Percentiles rank a stretch among this genome's conserved stretches.
Evolutionary conservation across 2,329 filamentous ascomycete species (phyloP).

Genomic region (Botrytis pseudocinerea): DNA sequence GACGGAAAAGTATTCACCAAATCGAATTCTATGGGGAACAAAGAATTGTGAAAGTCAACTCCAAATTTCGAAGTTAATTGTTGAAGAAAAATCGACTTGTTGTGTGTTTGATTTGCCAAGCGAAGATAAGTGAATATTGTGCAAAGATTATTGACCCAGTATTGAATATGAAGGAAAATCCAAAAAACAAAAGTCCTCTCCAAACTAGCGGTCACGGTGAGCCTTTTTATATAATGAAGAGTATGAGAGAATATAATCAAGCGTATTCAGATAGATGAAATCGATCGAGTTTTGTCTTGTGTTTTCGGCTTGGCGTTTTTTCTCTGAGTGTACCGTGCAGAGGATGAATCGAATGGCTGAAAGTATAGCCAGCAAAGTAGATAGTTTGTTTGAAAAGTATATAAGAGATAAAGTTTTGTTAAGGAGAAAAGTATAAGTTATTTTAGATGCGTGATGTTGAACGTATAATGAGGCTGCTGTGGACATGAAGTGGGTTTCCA

Average conservation of each 20-base stretch:
- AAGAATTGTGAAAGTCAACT: neutral
- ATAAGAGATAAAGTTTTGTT: neutral
- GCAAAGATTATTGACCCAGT: neutral
- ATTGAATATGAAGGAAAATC: neutral
- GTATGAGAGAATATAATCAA: constrained; percentile 13
- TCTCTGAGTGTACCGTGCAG: neutral
- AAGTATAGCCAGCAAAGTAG: constrained; percentile 4
- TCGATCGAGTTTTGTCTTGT: neutral
- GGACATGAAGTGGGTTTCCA: constrained; percentile 2
- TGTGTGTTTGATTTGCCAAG: neutral
- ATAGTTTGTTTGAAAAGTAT: constrained; percentile 2
- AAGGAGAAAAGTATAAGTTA: neutral
- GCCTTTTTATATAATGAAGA: constrained; percentile 9
- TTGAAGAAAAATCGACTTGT: neutral
- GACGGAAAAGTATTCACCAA: constrained; percentile 9
- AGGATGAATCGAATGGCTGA: constrained; percentile 5
- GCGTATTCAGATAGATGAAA: neutral
- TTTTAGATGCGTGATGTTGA: neutral
- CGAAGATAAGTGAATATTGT: neutral
- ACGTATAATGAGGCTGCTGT: constrained; percentile 16
- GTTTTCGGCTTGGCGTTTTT: neutral
- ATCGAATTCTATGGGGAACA: neutral
- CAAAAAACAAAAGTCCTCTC: constrained; percentile 7
- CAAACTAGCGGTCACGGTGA: constrained; percentile 8
- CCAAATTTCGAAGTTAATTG: neutral